Conservation (phyloP, 768 basidiomycete species). For the Clitopilus passeckerianus region DNA sequence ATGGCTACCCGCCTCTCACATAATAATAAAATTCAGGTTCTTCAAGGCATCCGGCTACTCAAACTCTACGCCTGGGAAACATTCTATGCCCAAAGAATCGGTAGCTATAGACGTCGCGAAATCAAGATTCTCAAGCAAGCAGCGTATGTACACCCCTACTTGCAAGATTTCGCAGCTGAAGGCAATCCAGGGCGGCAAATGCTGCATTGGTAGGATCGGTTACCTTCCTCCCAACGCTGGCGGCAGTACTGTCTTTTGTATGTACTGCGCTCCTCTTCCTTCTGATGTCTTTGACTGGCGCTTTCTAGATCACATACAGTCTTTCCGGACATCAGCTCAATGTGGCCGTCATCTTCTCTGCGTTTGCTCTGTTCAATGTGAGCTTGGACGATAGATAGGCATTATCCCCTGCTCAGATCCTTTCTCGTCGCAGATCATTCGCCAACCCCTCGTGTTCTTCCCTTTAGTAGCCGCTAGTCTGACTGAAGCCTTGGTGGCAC, state of each 20-base stretch:
- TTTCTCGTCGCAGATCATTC: constrained; percentile 38
- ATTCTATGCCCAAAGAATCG: constrained; percentile 41
- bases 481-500: constrained; percentile 45
- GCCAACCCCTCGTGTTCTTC: constrained; percentile 51
- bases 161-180: background rate
- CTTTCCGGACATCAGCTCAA: constrained; percentile 50
- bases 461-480: constrained; percentile 47
- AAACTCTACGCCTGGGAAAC: constrained; percentile 61
- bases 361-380: constrained; percentile 57
- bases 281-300: background rate
- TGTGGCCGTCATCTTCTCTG: constrained; percentile 50
- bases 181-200: constrained; percentile 23
- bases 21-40: constrained; percentile 28
- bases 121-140: constrained; percentile 30
- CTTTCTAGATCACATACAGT: constrained; percentile 53
- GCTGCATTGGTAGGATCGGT: constrained; percentile 37
- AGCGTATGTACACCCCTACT: constrained; percentile 23
- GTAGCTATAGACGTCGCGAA: constrained; percentile 31
- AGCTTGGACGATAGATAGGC: constrained; percentile 6
- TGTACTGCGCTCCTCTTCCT: constrained; percentile 9
- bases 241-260: constrained; percentile 48
- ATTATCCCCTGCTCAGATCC: background rate
- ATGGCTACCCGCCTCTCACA: background rate
- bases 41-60: constrained; percentile 64
- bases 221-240: constrained; percentile 46